These are phyloP conservation scores for Prunus davidiana DNA, from an alignment of 306 rosid species.

Conservation along the genomic window DNA sequence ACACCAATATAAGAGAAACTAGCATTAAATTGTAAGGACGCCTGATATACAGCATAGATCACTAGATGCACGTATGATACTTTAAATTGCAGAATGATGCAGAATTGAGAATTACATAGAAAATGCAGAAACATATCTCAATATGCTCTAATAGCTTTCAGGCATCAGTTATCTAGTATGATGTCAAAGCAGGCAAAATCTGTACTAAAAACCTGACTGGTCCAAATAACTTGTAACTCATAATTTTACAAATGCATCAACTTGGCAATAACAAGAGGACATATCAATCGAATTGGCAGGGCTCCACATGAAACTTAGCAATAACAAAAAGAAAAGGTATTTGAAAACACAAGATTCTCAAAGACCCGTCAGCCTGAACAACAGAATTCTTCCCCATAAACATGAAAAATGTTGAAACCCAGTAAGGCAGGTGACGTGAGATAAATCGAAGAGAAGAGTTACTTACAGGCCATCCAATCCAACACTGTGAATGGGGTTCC, in stretches of 20 bases:
- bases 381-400: neutral
- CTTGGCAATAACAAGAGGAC: neutral
- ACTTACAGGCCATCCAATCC: slow-evolving; percentile 99
- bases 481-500: slow-evolving; percentile 74
- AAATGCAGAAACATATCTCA: neutral
- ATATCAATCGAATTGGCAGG: neutral
- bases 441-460: neutral
- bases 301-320: neutral
- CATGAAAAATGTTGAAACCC: neutral
- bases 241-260: neutral
- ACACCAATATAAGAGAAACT: neutral
- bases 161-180: no score
- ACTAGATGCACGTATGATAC: neutral
- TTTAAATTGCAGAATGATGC: no score
- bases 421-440: neutral
- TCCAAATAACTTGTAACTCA: neutral
- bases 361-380: neutral
- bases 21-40: neutral
- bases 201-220: neutral
- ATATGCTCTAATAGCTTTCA: neutral
- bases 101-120: neutral
- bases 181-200: neutral
- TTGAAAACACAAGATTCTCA: neutral
- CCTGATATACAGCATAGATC: neutral
- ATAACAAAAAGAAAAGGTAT: neutral